Base-by-base conservation (phyloP, 2,329 filamentous ascomycete genomes). In the Ceratocystiopsis brevicomis region DNA sequence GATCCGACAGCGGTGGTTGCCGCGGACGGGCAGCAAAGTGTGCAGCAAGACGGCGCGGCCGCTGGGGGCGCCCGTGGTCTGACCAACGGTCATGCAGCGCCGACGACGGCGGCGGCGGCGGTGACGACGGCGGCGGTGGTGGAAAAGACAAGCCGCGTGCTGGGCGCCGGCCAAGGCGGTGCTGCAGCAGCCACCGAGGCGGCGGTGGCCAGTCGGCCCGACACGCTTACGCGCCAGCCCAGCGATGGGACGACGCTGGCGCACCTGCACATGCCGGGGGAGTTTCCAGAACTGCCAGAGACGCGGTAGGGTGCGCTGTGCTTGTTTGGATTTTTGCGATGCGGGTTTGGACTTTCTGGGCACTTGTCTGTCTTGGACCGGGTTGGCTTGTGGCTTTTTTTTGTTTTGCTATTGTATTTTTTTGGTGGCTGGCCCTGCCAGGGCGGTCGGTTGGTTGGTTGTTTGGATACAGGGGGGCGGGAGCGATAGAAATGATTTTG, bases 191-290 rank as follows among this genome's bases (percentile, higher is more conserved):
- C 15, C 18, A 17, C 25, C 5, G 25, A 6, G 25, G 6, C 25
- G 25, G 25, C 25, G 25, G 8, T 9, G 10, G 25, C 25, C 10
- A 30, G 6, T 30, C 25, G 25, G 25, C 25, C 25, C 25, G 25
- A 30, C 5, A 30, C 25, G 25, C 25, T 30, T 6, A 6, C 25
- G 53, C 60, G 64, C 40, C 60, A 57, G 14, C 60, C 65, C 39
- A 66, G 68, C 49, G 42, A 41, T 14, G 62, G 66, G 8, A 64
- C 67, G 13, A 72, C 69, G 25, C 71, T 81, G 38, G 76, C 74
- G 44, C 69, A 78, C 53, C 59, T 84, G 41, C 77, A 81, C 53
- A 69, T 85, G 16, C 80, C 80, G 4, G 80, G 80, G 12, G 68
- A 78, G 50, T 85, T 25, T 41, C 49, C 46, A 2, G 40, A 25